Evolutionary conservation across 202 grass and related monocot species (phyloP).

Genomic region (Schoenoplectus triqueter): DNA sequence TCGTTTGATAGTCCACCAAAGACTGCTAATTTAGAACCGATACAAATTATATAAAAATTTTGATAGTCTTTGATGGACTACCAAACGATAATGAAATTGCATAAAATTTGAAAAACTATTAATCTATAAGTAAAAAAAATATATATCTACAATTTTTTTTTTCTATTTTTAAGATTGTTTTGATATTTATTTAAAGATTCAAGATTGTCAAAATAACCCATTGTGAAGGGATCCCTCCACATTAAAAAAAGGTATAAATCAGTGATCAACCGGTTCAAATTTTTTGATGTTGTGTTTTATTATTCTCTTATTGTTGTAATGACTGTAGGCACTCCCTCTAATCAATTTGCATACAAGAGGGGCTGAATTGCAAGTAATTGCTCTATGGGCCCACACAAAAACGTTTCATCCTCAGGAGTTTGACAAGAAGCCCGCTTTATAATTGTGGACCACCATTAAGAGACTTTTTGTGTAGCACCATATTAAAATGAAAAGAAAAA

Average conservation of each 20-base stretch:
- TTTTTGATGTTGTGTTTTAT: background rate
- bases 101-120: too few relatives aligned
- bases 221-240: too few relatives aligned
- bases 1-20: too few relatives aligned
- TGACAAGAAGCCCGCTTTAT: background rate
- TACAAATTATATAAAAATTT: too few relatives aligned
- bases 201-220: too few relatives aligned
- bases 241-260: background rate
- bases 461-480: background rate
- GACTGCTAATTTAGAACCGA: too few relatives aligned
- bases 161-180: too few relatives aligned
- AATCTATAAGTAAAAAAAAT: too few relatives aligned
- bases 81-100: too few relatives aligned
- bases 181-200: too few relatives aligned
- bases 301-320: background rate
- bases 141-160: too few relatives aligned
- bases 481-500: background rate
- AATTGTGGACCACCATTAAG: background rate
- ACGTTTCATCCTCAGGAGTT: conserved; percentile 1
- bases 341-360: background rate
- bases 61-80: too few relatives aligned
- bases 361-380: background rate
- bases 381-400: background rate
- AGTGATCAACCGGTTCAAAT: background rate
- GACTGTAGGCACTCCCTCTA: background rate